These are phyloP conservation scores for Tolypocladium inflatum DNA, from an alignment of 2,329 filamentous ascomycete genomes.

Conservation along the genomic window DNA sequence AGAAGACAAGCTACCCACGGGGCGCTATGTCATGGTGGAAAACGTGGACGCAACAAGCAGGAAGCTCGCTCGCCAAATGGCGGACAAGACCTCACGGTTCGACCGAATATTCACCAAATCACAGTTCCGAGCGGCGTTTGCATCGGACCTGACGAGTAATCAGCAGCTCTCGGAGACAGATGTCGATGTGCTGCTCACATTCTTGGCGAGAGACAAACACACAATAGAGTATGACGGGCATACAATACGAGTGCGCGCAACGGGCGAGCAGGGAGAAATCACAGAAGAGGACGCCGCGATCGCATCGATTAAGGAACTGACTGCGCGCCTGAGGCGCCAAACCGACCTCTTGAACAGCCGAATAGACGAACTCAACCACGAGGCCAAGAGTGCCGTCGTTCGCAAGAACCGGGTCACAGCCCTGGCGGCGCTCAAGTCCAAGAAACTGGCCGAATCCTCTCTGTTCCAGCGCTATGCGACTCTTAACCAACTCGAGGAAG, in stretches of 20 bases:
- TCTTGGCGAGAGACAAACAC: slow-evolving; percentile 58
- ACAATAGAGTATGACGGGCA: slow-evolving; percentile 50
- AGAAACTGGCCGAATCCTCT: slow-evolving; percentile 70
- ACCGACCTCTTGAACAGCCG: slow-evolving; percentile 57
- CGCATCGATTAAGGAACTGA: slow-evolving; percentile 72
- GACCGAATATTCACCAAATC: slow-evolving; percentile 59
- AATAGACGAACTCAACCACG: slow-evolving; percentile 52
- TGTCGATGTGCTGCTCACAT: slow-evolving; percentile 59
- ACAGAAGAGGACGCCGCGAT: slow-evolving; percentile 74
- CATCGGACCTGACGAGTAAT: slow-evolving; percentile 37
- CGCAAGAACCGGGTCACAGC: slow-evolving; percentile 68
- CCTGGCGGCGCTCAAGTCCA: slow-evolving; percentile 68
- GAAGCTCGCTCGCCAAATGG: slow-evolving; percentile 37
- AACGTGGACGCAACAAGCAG: slow-evolving; percentile 53
- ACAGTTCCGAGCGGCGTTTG: slow-evolving; percentile 53
- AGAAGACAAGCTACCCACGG: slow-evolving; percentile 48
- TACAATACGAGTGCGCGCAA: slow-evolving; percentile 63
- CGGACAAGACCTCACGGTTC: slow-evolving; percentile 38
- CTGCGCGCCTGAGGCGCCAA: slow-evolving; percentile 64
- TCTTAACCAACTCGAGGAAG: slow-evolving; percentile 72
- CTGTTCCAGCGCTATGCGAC: slow-evolving; percentile 64
- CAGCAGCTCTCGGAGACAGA: slow-evolving; percentile 51
- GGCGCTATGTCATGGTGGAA: slow-evolving; percentile 55
- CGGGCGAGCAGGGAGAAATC: slow-evolving; percentile 43
- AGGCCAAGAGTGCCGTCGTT: slow-evolving; percentile 61